phyloP scores from a whole-genome alignment of 140 eudicot genomes.

The Anethum foeniculum region DNA sequence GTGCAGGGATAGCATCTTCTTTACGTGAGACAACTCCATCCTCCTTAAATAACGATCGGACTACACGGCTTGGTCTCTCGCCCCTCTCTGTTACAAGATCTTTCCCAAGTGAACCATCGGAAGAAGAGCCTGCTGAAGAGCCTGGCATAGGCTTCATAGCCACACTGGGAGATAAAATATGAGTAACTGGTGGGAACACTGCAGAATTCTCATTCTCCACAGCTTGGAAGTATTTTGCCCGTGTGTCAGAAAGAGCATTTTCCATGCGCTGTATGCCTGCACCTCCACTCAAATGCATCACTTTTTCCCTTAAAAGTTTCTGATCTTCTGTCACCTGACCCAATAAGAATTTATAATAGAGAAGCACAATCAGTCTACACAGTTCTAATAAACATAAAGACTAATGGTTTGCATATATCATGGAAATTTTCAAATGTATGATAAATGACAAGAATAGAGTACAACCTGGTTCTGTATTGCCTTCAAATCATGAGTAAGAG shows the following conservation, averaged over 20 bases:
- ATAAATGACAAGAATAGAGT: background rate
- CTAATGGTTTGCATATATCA: background rate
- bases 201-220: constrained; percentile 45
- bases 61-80: constrained; percentile 33
- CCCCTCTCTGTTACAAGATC: constrained; percentile 11
- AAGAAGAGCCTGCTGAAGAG: constrained; percentile 22
- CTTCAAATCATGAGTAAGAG: constrained; percentile 74
- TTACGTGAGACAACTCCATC: constrained; percentile 26
- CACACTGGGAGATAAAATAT: constrained; percentile 37
- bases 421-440: background rate
- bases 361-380: background rate
- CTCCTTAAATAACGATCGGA: constrained; percentile 60
- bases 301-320: constrained; percentile 63
- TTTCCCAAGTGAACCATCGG: constrained; percentile 32
- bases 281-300: constrained; percentile 63
- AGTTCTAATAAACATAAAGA: background rate
- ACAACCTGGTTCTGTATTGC: constrained; percentile 88
- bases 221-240: constrained; percentile 52
- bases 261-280: constrained; percentile 75
- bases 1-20: constrained; percentile 33
- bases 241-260: constrained; percentile 57
- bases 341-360: constrained; percentile 14
- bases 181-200: constrained; percentile 50
- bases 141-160: constrained; percentile 12
- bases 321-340: constrained; percentile 84